Percentiles rank a stretch among this genome's conserved stretches.
These are phyloP conservation scores for Carnegiea gigantea DNA, from an alignment of 179 eudicot genomes.

Conservation along the genomic window DNA sequence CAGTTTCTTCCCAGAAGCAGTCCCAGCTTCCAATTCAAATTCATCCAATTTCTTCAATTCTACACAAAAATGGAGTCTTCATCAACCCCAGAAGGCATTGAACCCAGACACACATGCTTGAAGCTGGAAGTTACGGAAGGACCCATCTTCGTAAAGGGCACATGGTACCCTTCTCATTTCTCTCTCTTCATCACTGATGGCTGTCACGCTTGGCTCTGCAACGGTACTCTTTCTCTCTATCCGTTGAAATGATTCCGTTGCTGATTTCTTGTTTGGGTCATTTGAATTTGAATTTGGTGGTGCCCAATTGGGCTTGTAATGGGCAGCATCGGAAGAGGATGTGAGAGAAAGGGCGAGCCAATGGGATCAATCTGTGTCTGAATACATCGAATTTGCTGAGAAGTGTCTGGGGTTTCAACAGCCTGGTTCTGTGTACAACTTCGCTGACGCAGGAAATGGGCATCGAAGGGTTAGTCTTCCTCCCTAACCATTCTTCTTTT, in stretches of 20 bases:
- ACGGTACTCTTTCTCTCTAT: slow-evolving; percentile 35
- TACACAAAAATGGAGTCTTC: slow-evolving; percentile 9
- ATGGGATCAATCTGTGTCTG: slow-evolving; percentile 83
- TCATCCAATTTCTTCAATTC: background rate
- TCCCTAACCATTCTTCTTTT: no score
- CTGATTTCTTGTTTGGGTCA: background rate
- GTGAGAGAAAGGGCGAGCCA: slow-evolving; percentile 79
- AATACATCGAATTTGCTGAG: slow-evolving; percentile 76
- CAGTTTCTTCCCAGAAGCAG: no score
- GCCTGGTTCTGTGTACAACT: slow-evolving; percentile 69
- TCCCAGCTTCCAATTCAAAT: no score
- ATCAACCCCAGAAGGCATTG: slow-evolving; percentile 11
- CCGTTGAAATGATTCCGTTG: no score
- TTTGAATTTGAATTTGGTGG: background rate
- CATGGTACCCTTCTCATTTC: slow-evolving; percentile 58
- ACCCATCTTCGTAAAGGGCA: slow-evolving; percentile 59
- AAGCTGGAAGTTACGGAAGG: slow-evolving; percentile 44
- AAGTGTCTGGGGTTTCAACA: slow-evolving; percentile 80
- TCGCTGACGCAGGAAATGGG: slow-evolving; percentile 72
- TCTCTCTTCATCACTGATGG: slow-evolving; percentile 66
- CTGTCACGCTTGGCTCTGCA: slow-evolving; percentile 60
- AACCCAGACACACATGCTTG: slow-evolving; percentile 56
- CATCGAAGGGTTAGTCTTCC: slow-evolving; percentile 52
- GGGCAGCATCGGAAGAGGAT: slow-evolving; percentile 69
- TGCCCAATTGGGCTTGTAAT: background rate